Percentiles rank a stretch among this genome's conserved stretches.
These are phyloP conservation scores for Sporothrix dimorphospora DNA, from an alignment of 2,329 filamentous ascomycete species.

Conservation along the genomic window DNA sequence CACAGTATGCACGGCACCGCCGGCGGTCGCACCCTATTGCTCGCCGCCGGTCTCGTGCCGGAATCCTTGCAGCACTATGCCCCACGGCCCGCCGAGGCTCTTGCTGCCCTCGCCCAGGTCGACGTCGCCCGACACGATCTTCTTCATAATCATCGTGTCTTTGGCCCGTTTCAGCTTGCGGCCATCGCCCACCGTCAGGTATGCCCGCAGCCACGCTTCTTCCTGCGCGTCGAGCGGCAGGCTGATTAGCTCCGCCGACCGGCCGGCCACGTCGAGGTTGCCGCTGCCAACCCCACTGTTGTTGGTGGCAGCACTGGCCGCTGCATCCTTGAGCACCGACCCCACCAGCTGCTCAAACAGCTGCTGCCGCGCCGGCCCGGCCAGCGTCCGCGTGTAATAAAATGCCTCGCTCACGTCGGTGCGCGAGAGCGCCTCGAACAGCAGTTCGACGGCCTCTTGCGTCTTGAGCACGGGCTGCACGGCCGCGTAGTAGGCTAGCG, in stretches of 20 bases:
- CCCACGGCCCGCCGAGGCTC: slow-evolving; percentile 51
- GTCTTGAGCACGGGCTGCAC: slow-evolving; percentile 73
- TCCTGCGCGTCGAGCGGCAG: slow-evolving; percentile 72
- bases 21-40: slow-evolving; percentile 29
- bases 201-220: slow-evolving; percentile 74
- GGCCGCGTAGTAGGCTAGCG: slow-evolving; percentile 78
- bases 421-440: slow-evolving; percentile 71
- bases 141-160: slow-evolving; percentile 75
- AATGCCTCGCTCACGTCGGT: slow-evolving; percentile 74
- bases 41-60: slow-evolving; percentile 46
- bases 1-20: neutral
- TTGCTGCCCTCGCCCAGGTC: slow-evolving; percentile 49
- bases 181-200: slow-evolving; percentile 66
- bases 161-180: slow-evolving; percentile 66
- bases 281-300: neutral
- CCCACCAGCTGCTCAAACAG: slow-evolving; percentile 70
- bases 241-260: slow-evolving; percentile 70
- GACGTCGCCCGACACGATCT: slow-evolving; percentile 67
- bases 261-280: slow-evolving; percentile 49
- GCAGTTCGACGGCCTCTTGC: slow-evolving; percentile 62
- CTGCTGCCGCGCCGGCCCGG: slow-evolving; percentile 61
- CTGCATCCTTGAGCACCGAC: slow-evolving; percentile 54
- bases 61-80: slow-evolving; percentile 55
- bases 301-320: slow-evolving; percentile 12
- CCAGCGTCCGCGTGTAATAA: slow-evolving; percentile 69